Base-by-base conservation (phyloP, 2,329 filamentous ascomycete species). In the Colletotrichum chlorophyti region DNA sequence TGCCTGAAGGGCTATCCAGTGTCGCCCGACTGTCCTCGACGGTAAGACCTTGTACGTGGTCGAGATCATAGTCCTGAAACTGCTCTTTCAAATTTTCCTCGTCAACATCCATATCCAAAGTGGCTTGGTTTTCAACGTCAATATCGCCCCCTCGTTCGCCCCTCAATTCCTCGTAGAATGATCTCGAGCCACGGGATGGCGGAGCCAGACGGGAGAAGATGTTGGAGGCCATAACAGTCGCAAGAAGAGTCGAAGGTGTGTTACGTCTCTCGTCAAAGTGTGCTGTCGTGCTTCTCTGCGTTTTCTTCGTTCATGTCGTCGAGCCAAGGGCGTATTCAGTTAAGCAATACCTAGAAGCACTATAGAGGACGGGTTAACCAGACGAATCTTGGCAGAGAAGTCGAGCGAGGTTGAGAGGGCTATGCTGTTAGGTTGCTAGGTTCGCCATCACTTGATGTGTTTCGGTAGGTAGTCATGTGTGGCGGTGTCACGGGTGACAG, bases 81-180 rank as follows among this genome's bases (percentile, higher is more conserved):
- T 79, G 68, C 47, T 83, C 76, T 37, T 76, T 77, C 6, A 84
- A 67, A 61, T 84, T 84, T 64, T 83, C 79, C 61, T 84, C 80
- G 64, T 85, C 82, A 6, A 84, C 57, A 19, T 72, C 70, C n/a
- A 77, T 67, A 2, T 74, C 78, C n/a, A n/a, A n/a, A n/a, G n/a
- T n/a, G 4, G 73, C 73, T 40, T 72, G 72, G 29, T 74, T 72
- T 60, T 82, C 78, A 21, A 71, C 60, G 52, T 81, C 80, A 45
- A 64, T 60, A 19, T 75, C 68, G 38, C 72, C 73, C 41, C 77
- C 76, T n/a, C 72, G 65, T 24, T 70, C 63, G 6, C 60, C 72
- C 61, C 77, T 73, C 14, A 83, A 67, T 26, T 80, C 78, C 54
- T 82, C 76, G 68, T 85, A 84, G 63, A 81, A 82, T 3, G 82